Evolutionary conservation across 768 basidiomycete genomes (phyloP).

Genomic region (Lactifluus hygrophoroides): DNA sequence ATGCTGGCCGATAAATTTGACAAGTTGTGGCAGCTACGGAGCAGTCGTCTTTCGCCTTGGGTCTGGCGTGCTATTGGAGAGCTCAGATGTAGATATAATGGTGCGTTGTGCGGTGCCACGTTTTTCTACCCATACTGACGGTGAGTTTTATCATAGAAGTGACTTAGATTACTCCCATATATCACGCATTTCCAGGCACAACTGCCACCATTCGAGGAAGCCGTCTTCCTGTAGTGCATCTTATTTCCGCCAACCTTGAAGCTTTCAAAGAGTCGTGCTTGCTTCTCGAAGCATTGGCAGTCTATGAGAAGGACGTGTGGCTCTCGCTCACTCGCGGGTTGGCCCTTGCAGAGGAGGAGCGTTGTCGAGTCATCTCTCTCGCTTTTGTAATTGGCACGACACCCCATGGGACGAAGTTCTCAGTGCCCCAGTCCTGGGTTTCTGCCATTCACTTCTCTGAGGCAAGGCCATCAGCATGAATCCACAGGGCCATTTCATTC

Average conservation of each 20-base stretch:
- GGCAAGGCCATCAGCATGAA: too few relatives aligned
- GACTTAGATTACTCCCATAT: conserved; percentile 47
- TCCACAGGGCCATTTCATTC: too few relatives aligned
- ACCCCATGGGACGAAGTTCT: too few relatives aligned
- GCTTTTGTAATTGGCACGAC: too few relatives aligned
- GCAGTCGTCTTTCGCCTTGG: conserved; percentile 63
- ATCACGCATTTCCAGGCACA: conserved; percentile 42
- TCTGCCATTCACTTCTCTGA: too few relatives aligned
- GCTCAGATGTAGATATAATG: conserved; percentile 63
- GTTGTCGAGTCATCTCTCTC: too few relatives aligned
- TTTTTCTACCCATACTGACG: background rate
- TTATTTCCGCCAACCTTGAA: conserved; percentile 61
- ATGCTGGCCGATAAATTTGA: conserved; percentile 25
- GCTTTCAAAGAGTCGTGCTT: conserved; percentile 66
- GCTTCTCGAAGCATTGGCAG: conserved; percentile 64
- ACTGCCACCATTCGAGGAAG: conserved; percentile 32
- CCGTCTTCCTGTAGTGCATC: conserved; percentile 34
- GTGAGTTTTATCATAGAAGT: conserved; percentile 31
- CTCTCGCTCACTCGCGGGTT: conserved; percentile 60
- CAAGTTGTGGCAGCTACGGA: conserved; percentile 61
- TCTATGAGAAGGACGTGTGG: conserved; percentile 73
- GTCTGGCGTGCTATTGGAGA: conserved; percentile 69
- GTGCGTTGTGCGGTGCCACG: conserved; percentile 30
- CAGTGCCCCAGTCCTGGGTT: too few relatives aligned
- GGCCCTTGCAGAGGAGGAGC: conserved; percentile 48